A percentile compares a stretch with the other conserved stretches of the same genome.
These are phyloP conservation scores for Populus deltoides DNA, from an alignment of 345 rosid genomes.

Conservation along the genomic window DNA sequence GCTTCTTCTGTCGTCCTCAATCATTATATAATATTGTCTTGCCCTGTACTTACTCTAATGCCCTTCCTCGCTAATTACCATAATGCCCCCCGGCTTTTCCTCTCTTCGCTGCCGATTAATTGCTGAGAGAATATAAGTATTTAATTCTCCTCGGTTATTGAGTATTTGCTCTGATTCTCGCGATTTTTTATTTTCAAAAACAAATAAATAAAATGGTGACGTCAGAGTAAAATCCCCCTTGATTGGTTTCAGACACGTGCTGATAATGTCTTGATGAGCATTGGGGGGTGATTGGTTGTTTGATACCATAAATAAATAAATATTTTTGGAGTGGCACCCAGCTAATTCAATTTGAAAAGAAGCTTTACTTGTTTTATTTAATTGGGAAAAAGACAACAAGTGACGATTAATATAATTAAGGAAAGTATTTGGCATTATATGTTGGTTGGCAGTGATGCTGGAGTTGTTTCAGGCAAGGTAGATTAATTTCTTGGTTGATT, in stretches of 20 bases:
- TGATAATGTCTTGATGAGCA: no score
- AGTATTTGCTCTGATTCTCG: no score
- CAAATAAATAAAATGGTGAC: not conserved
- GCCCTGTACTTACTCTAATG: constrained; percentile 21
- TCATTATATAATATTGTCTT: constrained; percentile 23
- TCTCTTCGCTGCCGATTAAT: no score
- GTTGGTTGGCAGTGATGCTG: no score
- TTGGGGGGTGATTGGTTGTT: not conserved
- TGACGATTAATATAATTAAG: no score
- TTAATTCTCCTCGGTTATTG: no score
- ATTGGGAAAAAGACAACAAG: no score
- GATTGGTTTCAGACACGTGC: not conserved
- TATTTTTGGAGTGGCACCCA: not conserved
- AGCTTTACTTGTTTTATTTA: not conserved
- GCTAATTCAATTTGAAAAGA: not conserved
- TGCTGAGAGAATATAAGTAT: not conserved
- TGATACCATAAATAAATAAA: no score
- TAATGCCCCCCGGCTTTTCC: constrained; percentile 17
- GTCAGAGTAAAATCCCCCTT: not conserved
- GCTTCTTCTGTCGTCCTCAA: constrained; percentile 41
- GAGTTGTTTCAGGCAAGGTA: no score
- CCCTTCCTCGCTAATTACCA: constrained; percentile 30
- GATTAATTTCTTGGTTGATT: no score
- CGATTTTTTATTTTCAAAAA: no score
- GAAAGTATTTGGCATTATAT: no score